Conservation (phyloP, 768 basidiomycete species). For the Amanita subjunquillea region DNA sequence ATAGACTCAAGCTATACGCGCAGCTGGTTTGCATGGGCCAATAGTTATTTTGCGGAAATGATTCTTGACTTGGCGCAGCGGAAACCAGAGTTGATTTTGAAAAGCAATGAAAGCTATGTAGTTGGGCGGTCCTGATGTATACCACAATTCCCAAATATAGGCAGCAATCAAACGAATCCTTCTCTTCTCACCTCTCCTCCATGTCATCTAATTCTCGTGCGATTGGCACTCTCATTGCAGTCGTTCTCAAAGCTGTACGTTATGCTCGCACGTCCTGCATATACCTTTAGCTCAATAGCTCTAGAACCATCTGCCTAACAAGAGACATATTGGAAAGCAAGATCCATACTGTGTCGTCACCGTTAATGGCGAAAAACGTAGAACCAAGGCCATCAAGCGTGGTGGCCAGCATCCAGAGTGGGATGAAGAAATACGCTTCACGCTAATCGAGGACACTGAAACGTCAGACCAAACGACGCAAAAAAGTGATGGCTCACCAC, state of each 20-base stretch:
- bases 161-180: conserved; percentile 2
- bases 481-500: conserved; percentile 45
- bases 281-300: conserved; percentile 12
- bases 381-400: conserved; percentile 90
- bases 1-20: conserved; percentile 54
- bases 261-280: conserved; percentile 6
- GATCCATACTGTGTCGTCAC: conserved; percentile 87
- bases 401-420: conserved; percentile 99
- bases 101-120: conserved; percentile 41
- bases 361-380: conserved; percentile 72
- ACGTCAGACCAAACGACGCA: conserved; percentile 31
- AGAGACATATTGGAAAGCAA: conserved; percentile 91
- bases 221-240: conserved; percentile 90
- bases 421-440: conserved; percentile 97
- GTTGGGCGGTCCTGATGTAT: conserved; percentile 23
- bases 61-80: conserved; percentile 64
- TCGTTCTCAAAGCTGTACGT: conserved; percentile 89
- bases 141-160: conserved; percentile 5
- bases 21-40: conserved; percentile 78
- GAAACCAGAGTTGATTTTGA: conserved; percentile 62
- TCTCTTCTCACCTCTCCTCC: conserved; percentile 9
- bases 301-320: conserved; percentile 84
- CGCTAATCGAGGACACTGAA: conserved; percentile 67
- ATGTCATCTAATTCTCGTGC: conserved; percentile 60
- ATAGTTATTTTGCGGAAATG: conserved; percentile 81